Evolutionary conservation across 2,329 filamentous ascomycete species (phyloP).

Genomic region (Cladosporium sp.): DNA sequence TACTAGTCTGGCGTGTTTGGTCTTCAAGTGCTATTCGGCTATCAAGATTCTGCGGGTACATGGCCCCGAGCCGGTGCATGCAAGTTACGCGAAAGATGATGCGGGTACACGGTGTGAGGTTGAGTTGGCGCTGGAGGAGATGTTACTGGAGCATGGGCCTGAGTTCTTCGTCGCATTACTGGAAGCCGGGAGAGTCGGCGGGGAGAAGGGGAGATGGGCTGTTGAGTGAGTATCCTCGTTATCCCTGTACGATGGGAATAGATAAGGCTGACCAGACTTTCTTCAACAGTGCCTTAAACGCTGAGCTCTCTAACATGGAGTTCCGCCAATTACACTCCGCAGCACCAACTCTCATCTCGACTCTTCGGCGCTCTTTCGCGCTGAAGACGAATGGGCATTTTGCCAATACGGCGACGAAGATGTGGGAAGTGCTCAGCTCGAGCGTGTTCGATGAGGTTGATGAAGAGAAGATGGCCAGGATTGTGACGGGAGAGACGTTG

Average conservation of each 20-base stretch:
- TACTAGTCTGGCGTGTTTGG: constrained; percentile 29
- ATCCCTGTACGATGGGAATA: not conserved
- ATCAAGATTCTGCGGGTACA: constrained; percentile 30
- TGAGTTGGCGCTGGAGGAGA: constrained; percentile 31
- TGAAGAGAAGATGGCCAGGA: constrained; percentile 20
- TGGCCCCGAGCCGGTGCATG: constrained; percentile 27
- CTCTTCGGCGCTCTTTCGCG: constrained; percentile 27
- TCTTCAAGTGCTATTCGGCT: constrained; percentile 28
- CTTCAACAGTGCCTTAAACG: constrained; percentile 19
- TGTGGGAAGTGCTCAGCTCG: constrained; percentile 29
- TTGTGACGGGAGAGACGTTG: constrained; percentile 16
- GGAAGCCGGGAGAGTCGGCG: constrained; percentile 9
- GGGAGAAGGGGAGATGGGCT: constrained; percentile 10
- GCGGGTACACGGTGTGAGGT: constrained; percentile 25
- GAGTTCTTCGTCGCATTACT: constrained; percentile 27
- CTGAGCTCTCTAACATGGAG: constrained; percentile 24
- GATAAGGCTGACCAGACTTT: not conserved
- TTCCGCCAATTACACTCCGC: constrained; percentile 20
- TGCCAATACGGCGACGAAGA: constrained; percentile 17
- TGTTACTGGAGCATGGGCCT: constrained; percentile 27
- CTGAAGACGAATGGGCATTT: constrained; percentile 16
- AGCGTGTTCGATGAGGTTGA: constrained; percentile 25
- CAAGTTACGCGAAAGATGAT: constrained; percentile 17
- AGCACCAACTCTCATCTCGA: constrained; percentile 26
- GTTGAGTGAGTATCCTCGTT: constrained; percentile 22